Conservation (phyloP, 2,329 filamentous ascomycete species). For the Neonectria ditissima region DNA sequence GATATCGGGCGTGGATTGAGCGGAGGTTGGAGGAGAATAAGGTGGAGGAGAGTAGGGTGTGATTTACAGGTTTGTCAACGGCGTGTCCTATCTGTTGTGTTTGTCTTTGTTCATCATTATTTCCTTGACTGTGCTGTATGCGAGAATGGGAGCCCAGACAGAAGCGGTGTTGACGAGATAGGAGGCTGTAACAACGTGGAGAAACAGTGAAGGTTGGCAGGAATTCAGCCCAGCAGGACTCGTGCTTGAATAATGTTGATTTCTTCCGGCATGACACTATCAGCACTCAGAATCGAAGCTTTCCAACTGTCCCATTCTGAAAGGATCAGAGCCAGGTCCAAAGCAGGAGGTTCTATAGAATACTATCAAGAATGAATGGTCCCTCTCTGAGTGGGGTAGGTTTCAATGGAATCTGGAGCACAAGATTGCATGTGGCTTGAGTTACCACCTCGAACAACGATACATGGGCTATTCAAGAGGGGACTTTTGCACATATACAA, state of each 20-base stretch:
- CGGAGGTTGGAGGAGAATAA: constrained; percentile 28
- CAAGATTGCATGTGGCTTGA: no score
- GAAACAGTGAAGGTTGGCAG: no score
- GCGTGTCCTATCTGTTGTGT: not conserved
- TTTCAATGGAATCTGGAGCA: not conserved
- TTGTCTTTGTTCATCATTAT: no score
- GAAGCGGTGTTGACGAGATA: no score
- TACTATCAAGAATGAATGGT: no score
- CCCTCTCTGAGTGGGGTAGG: constrained; percentile 30
- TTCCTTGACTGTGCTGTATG: not conserved
- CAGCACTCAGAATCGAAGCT: not conserved
- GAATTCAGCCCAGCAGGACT: no score
- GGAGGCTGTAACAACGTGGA: no score
- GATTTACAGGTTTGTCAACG: not conserved
- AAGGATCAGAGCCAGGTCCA: not conserved
- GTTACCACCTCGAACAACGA: no score
- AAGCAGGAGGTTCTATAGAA: no score
- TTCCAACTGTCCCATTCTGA: not conserved
- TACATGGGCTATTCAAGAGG: not conserved
- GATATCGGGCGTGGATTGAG: constrained; percentile 58
- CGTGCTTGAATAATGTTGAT: no score
- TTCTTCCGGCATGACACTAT: no score
- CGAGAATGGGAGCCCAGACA: no score
- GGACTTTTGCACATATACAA: not conserved
- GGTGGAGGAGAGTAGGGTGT: not conserved